phyloP scores from a whole-genome alignment of 2,329 filamentous ascomycete species.

The Escovopsis weberi region DNA sequence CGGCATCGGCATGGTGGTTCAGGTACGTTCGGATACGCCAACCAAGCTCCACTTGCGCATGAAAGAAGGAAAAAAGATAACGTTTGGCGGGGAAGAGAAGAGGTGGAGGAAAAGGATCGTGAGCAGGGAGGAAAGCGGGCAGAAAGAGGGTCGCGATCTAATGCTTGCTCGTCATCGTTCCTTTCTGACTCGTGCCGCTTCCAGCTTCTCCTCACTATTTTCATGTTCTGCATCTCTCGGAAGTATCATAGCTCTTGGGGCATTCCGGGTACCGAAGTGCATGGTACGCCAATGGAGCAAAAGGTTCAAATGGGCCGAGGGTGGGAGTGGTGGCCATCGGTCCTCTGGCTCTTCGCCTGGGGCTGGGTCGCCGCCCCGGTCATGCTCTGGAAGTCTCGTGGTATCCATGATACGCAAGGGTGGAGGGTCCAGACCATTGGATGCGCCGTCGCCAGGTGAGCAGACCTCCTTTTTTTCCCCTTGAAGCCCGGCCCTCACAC shows the following conservation, averaged over 20 bases:
- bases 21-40: slow-evolving; percentile 26
- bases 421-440: slow-evolving; percentile 48
- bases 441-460: slow-evolving; percentile 29
- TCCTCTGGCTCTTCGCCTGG: slow-evolving; percentile 48
- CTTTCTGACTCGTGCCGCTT: not conserved
- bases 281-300: slow-evolving; percentile 35
- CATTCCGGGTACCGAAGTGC: slow-evolving; percentile 44
- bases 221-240: slow-evolving; percentile 46
- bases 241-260: slow-evolving; percentile 47
- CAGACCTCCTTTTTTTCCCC: not conserved
- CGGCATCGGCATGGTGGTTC: slow-evolving; percentile 37
- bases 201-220: slow-evolving; percentile 40
- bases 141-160: not conserved
- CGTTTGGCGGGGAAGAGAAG: too few relatives aligned
- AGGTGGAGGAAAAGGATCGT: too few relatives aligned
- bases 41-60: too few relatives aligned
- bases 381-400: slow-evolving; percentile 43
- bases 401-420: slow-evolving; percentile 48
- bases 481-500: not conserved
- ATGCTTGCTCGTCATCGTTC: too few relatives aligned
- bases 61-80: too few relatives aligned
- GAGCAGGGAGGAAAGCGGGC: too few relatives aligned
- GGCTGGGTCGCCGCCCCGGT: slow-evolving; percentile 44
- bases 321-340: slow-evolving; percentile 52
- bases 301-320: slow-evolving; percentile 32